phyloP scores from a whole-genome alignment of 179 eudicot species.

The Beta macrorhiza region DNA sequence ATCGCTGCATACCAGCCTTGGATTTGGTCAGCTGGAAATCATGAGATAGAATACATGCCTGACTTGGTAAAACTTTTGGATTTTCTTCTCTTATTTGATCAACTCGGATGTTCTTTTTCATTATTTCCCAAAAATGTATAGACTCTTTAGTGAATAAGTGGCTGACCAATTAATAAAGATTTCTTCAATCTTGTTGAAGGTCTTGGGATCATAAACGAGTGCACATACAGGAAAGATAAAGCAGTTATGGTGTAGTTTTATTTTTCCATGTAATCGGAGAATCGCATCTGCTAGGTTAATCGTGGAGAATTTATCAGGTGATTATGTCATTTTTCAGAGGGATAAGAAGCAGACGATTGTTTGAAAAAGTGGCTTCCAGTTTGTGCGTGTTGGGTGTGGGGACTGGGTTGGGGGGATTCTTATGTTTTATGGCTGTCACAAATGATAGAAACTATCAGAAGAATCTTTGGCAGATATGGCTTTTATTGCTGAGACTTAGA shows the following conservation, averaged over 20 bases:
- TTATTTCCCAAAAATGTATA: neutral
- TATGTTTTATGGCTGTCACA: neutral
- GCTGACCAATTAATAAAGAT: neutral
- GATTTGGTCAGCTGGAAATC: conserved; percentile 97
- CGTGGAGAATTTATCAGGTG: too few species aligned
- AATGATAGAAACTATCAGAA: neutral
- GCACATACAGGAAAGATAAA: too few species aligned
- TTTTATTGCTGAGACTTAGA: neutral
- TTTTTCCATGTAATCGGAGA: too few species aligned
- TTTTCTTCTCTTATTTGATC: neutral
- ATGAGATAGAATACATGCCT: conserved; percentile 93
- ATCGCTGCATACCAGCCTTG: conserved; percentile 90
- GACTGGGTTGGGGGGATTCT: neutral
- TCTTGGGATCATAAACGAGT: too few species aligned
- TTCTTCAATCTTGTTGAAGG: neutral
- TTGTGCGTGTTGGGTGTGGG: too few species aligned
- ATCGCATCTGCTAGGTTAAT: too few species aligned
- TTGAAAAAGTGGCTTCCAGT: too few species aligned
- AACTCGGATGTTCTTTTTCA: neutral
- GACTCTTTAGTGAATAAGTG: neutral
- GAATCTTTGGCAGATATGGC: neutral
- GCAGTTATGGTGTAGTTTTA: too few species aligned
- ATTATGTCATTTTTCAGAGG: too few species aligned
- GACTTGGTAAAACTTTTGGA: conserved; percentile 52
- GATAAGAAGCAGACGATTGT: too few species aligned